phyloP scores from a whole-genome alignment of 768 basidiomycete species.

The Russula lepida region DNA sequence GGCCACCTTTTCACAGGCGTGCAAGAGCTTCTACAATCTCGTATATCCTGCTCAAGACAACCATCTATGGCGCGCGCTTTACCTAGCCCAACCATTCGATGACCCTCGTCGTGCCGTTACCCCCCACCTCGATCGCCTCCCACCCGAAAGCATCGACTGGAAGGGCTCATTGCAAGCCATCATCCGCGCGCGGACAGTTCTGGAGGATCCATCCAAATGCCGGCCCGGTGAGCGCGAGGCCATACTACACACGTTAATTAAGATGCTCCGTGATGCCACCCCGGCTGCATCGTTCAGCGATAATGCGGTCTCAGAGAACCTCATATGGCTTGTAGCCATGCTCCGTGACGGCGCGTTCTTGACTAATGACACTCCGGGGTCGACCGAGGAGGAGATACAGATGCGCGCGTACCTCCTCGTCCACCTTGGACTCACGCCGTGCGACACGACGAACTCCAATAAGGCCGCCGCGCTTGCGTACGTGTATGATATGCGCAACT shows the following conservation, averaged over 20 bases:
- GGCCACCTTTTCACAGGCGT: conserved; percentile 44
- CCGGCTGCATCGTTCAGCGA: conserved; percentile 28
- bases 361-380: conserved; percentile 23
- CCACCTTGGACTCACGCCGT: conserved; percentile 45
- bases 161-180: conserved; percentile 44
- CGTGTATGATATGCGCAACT: conserved; percentile 57
- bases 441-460: conserved; percentile 30
- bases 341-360: conserved; percentile 40
- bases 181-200: conserved; percentile 44
- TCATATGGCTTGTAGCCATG: conserved; percentile 42
- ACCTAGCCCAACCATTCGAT: conserved; percentile 55
- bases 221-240: conserved; percentile 36
- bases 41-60: conserved; percentile 40
- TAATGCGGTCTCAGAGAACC: conserved; percentile 38
- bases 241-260: conserved; percentile 43
- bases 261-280: conserved; percentile 37
- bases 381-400: conserved; percentile 34
- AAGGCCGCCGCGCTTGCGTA: conserved; percentile 41
- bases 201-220: conserved; percentile 30
- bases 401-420: conserved; percentile 46
- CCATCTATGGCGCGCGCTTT: conserved; percentile 57
- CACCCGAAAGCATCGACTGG: conserved; percentile 34
- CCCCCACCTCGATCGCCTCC: conserved; percentile 25
- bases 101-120: conserved; percentile 49
- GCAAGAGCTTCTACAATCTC: conserved; percentile 33